Evolutionary conservation across 768 basidiomycete genomes (phyloP), one percentile per base, ranked within the genome.

Genomic region (Xerocomellus intermedius): DNA sequence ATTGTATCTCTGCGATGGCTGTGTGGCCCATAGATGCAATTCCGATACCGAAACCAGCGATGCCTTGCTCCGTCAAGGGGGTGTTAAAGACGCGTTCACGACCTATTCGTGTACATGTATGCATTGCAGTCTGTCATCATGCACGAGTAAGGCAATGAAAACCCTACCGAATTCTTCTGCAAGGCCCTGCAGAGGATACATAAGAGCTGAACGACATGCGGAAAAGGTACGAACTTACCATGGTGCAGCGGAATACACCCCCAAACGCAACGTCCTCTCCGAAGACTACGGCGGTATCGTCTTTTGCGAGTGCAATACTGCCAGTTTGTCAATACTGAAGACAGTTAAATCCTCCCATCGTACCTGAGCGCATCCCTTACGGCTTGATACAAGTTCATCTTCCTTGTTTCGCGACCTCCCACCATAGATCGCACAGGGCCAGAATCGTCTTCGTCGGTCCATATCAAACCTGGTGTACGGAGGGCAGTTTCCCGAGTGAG

Each of bases 321-420:
- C 42, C 13, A n/a, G 14, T 14, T 21, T 30, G 45, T 71, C 38
- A 67, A 37, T 10, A 58, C 10, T 12, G 12, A 6, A 28, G 42
- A 46, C 17, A 2, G 21, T 37, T 12, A 21, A 36, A 17, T 7
- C 7, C 43, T 48, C 30, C 24, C 24, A 24, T 60, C 74, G 47
- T 63, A 88, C 90, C 87, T 87, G 77, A 97, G 82, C 3, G 92
- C 93, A 68, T 96, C 93, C 44, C 95, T 80, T 14, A 98, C 82
- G 2, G 95, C 91, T 68, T 97, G 94, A 71, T 94, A 97, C 61
- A 87, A 76, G 68, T 98, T 98, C 93, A 96, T 96, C 75, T 94
- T 94, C 61, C 92, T 83, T 21, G 92, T 95, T 72, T 93, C 89
- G 48, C 90, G 81, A 16, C 90, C 91, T 19, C 83, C 89, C 14